These are phyloP conservation scores for Acephala macrosclerotiorum DNA, from an alignment of 2,329 filamentous ascomycete species.

Conservation along the genomic window DNA sequence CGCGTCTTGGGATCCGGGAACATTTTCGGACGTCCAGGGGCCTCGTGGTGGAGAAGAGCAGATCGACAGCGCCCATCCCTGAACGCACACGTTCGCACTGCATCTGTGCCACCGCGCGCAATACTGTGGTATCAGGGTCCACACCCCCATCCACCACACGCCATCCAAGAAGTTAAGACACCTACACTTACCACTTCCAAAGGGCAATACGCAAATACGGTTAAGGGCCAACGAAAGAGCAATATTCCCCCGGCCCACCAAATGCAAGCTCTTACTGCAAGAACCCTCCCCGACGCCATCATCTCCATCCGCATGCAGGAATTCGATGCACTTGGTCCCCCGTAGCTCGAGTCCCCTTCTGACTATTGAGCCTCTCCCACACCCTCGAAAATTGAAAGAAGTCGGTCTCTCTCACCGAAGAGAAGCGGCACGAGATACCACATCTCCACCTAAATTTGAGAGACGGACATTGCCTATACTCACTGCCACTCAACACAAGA, in stretches of 20 bases:
- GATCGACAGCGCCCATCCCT: neutral
- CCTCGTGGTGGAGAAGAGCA: neutral
- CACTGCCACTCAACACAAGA: neutral
- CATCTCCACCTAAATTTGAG: neutral
- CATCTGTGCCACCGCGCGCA: conserved; percentile 9
- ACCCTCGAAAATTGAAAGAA: neutral
- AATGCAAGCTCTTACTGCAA: neutral
- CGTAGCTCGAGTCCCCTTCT: neutral
- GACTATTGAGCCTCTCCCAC: conserved; percentile 1
- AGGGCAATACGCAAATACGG: conserved; percentile 1
- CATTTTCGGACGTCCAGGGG: conserved; percentile 11
- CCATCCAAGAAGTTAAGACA: neutral
- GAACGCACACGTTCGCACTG: neutral
- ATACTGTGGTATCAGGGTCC: conserved; percentile 15
- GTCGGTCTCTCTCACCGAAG: conserved; percentile 10
- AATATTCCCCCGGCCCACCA: neutral
- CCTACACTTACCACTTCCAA: too few relatives aligned
- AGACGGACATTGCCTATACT: neutral
- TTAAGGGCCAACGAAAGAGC: neutral
- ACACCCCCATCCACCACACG: conserved; percentile 7
- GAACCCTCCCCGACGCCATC: conserved; percentile 4
- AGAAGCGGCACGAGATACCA: neutral
- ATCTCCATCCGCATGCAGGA: conserved; percentile 3
- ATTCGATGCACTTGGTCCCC: neutral
- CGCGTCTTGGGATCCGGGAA: neutral